Base-by-base conservation (phyloP, 2,329 filamentous ascomycete genomes). In the Drechslerella coelobrocha region DNA sequence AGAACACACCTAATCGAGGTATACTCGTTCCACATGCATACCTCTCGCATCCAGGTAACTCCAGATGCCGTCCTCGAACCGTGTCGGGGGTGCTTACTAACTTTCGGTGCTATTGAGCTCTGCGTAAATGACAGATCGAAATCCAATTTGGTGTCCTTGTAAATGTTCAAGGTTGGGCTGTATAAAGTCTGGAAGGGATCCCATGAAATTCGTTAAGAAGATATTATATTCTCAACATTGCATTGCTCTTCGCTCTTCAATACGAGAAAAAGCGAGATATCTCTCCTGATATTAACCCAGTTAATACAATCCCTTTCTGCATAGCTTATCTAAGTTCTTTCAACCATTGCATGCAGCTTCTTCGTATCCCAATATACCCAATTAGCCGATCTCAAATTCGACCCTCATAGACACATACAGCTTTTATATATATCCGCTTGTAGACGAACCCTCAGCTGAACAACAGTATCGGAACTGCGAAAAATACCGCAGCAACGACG, bases 61-160 rank as follows among this genome's bases (percentile, higher is more conserved):
- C 12, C 34, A 10, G 34, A 4, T 39, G 34, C 34, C 34, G 34
- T 39, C 29, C 7, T 34, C 29, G 21, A 21, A 47, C 9, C 17
- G 24, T 54, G 61, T 52, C 50, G 52, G 57, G 65, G 65, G 43
- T 17, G 57, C 52, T 62, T 62, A 62, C 31, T 69, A 69, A 62
- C 52, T 23, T 27, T 61, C 37, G 57, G 53, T 57, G 34, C 51
- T 69, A 48, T 7, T 45, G 41, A 45, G 41, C 27, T 31, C 41
- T 29, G 41, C 52, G 51, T 62, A 57, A 69, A 62, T 69, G 56
- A 69, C 31, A 39, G 47, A 37, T 50, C 27, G 48, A 47, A 23
- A 27, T 31, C n/a, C 50, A 60, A 60, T 61, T 39, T 23, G 21
- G 26, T 17, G 17, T 61, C 34, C 23, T 9, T 21, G 39, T 51